Evolutionary conservation across 768 basidiomycete genomes (phyloP).

Genomic region (Tricholoma hemisulphureum): DNA sequence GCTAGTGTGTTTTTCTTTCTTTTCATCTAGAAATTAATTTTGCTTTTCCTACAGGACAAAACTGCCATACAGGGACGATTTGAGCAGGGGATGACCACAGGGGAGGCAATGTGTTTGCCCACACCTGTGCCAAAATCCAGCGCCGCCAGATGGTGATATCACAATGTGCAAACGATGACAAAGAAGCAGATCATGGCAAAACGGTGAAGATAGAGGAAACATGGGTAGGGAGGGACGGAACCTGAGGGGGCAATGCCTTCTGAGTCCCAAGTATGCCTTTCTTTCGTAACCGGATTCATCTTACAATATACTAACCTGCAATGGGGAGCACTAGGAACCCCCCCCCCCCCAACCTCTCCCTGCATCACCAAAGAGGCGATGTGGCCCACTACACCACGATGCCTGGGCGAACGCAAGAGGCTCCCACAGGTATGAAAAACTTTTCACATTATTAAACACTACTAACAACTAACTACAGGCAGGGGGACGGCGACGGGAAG

Average conservation of each 20-base stretch:
- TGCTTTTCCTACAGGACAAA: neutral
- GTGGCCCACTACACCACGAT: no score
- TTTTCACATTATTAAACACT: no score
- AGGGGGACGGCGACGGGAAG: no score
- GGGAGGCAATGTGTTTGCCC: neutral
- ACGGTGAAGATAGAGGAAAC: no score
- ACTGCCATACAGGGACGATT: neutral
- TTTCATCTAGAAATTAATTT: neutral
- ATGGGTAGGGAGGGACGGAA: neutral
- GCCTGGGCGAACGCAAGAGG: no score
- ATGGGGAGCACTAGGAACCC: no score
- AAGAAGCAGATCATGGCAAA: neutral
- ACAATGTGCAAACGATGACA: neutral
- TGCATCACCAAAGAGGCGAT: no score
- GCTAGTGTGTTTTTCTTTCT: neutral
- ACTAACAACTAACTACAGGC: no score
- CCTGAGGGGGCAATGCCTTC: neutral
- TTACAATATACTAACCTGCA: neutral
- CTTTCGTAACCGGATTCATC: neutral
- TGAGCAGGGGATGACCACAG: neutral
- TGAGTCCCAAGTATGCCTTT: neutral
- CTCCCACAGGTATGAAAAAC: no score
- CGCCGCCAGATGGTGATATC: neutral
- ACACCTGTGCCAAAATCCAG: neutral
- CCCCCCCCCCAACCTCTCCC: no score